phyloP scores from a whole-genome alignment of 176 grass and related monocot genomes.

The Alopecurus myosuroides region DNA sequence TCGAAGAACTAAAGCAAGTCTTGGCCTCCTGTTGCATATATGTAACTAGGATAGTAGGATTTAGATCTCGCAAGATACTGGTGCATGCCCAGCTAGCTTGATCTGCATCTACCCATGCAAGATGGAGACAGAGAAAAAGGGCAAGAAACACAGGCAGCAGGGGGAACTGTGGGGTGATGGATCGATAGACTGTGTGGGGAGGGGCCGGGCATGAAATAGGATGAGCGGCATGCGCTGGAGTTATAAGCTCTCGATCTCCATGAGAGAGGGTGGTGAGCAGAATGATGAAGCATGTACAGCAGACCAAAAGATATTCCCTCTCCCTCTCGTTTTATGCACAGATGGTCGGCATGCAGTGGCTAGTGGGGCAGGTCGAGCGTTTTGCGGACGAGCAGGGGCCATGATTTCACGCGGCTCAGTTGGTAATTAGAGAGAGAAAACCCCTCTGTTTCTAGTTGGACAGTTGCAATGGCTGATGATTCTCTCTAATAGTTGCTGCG shows the following conservation, averaged over 20 bases:
- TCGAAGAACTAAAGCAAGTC: neutral
- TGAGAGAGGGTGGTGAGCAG: constrained; percentile 56
- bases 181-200: neutral
- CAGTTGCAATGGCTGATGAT: neutral
- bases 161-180: neutral
- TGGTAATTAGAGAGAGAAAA: neutral
- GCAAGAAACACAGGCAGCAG: neutral
- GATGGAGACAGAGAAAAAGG: constrained; percentile 1
- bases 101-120: neutral
- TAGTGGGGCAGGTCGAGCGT: constrained; percentile 46
- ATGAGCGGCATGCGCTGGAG: constrained; percentile 22
- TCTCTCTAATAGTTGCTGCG: neutral
- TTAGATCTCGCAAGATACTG: constrained; percentile 8
- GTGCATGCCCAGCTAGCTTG: neutral
- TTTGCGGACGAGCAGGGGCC: neutral
- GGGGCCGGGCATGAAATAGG: constrained; percentile 28
- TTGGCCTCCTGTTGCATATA: neutral
- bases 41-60: neutral
- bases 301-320: constrained; percentile 42
- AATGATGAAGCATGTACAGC: constrained; percentile 55
- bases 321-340: constrained; percentile 10
- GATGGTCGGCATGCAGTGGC: constrained; percentile 25
- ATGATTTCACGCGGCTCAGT: constrained; percentile 24
- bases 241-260: constrained; percentile 29
- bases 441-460: neutral